phyloP scores from a whole-genome alignment of 2,329 filamentous ascomycete species.

The Samsoniella hepiali region DNA sequence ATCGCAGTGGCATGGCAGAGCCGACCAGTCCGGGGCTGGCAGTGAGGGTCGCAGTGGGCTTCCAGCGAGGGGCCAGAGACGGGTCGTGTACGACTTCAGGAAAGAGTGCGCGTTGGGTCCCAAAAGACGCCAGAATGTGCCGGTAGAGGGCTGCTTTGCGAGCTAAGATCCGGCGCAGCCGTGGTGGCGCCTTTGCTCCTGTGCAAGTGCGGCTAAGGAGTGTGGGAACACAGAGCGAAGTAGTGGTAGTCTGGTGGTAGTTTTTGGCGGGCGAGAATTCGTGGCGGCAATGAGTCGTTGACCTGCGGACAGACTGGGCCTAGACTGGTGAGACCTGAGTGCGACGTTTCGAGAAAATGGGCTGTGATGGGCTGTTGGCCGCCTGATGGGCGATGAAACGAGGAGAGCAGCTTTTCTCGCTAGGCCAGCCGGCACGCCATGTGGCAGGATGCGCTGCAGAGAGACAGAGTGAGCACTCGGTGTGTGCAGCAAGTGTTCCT shows the following conservation, averaged over 20 bases:
- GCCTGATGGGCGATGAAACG: background rate
- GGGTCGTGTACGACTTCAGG: background rate
- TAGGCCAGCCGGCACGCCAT: background rate
- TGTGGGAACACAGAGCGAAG: background rate
- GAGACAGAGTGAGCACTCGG: background rate
- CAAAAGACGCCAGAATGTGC: background rate
- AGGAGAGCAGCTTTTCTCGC: background rate
- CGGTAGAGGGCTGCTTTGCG: background rate
- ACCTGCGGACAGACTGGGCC: background rate
- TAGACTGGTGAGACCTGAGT: slow-evolving; percentile 10
- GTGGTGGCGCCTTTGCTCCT: background rate
- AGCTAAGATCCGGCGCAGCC: slow-evolving; percentile 14
- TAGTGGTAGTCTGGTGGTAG: background rate
- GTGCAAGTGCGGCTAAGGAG: background rate
- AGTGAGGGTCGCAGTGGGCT: slow-evolving; percentile 7
- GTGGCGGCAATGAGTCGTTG: background rate
- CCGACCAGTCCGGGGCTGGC: slow-evolving; percentile 8
- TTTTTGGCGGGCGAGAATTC: background rate
- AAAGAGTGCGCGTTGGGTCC: background rate
- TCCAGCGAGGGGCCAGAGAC: background rate
- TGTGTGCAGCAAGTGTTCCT: too few relatives aligned
- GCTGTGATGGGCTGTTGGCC: background rate
- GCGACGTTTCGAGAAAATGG: background rate
- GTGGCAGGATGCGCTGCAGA: slow-evolving; percentile 2
- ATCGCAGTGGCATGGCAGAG: slow-evolving; percentile 10